Percentiles rank a stretch among this genome's conserved stretches.
phyloP scores from a whole-genome alignment of 2,329 filamentous ascomycete species.

The Westerdykella sp. region DNA sequence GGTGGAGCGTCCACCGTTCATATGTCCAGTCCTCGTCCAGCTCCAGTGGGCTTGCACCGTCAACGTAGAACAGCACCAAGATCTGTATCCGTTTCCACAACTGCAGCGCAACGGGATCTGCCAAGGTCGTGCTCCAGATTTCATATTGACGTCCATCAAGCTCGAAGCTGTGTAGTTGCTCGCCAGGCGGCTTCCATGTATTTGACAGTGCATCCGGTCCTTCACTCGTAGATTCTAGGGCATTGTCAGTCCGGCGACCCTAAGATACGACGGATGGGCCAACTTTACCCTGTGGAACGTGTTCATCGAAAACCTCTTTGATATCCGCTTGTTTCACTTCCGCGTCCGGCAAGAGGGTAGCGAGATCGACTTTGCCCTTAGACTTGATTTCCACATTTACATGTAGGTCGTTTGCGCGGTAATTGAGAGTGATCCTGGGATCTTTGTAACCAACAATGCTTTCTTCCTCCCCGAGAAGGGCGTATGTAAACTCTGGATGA shows the following conservation, averaged over 20 bases:
- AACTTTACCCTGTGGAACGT: not conserved
- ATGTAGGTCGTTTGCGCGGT: conserved; percentile 67
- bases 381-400: conserved; percentile 68
- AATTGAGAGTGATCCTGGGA: conserved; percentile 67
- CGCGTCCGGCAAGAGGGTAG: conserved; percentile 49
- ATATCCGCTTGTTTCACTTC: conserved; percentile 67
- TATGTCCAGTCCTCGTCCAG: conserved; percentile 63
- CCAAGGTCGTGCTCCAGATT: conserved; percentile 74
- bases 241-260: no score
- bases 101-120: conserved; percentile 61
- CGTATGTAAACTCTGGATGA: conserved; percentile 80
- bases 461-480: conserved; percentile 91
- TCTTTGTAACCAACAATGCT: conserved; percentile 84
- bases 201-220: conserved; percentile 1
- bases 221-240: not conserved
- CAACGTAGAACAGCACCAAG: conserved; percentile 79
- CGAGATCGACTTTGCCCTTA: conserved; percentile 67
- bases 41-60: conserved; percentile 76
- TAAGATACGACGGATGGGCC: no score
- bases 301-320: conserved; percentile 50
- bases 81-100: conserved; percentile 78
- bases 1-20: conserved; percentile 86
- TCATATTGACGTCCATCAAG: conserved; percentile 63
- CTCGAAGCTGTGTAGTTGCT: conserved; percentile 59
- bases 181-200: conserved; percentile 67